Evolutionary conservation across 768 basidiomycete species (phyloP), one percentile per base, ranked within the genome.

Genomic region (Boletus vinaceobasis): DNA sequence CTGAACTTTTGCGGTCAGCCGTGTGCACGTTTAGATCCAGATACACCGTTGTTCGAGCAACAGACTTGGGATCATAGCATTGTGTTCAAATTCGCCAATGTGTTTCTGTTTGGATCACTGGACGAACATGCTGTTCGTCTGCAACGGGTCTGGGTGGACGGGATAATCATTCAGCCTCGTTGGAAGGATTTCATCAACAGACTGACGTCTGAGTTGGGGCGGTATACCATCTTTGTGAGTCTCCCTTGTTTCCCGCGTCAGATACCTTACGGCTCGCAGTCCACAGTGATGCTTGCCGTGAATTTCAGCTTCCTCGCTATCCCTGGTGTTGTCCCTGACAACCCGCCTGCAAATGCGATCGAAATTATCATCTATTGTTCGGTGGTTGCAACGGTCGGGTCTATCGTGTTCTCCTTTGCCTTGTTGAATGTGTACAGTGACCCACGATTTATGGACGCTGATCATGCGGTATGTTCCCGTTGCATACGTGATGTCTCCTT

Each of bases 221-320:
- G 49, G 26, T 63, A 49, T 49, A 55, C 61, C 26, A 55, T 55
- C 1, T 51, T 63, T 37, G 61, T 59, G 33, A 23, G 60, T 44
- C 21, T 7, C 2, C 2, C 11, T 27, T 7, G 7, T 5, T 50
- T 37, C 15, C 6, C 5, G 10, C 38, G 10, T 4, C 7, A 0
- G 29, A n/a, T 26, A 13, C 21, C 38, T 50, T 6, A 60, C 8
- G 19, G 26, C 0, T 48, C 2, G 11, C 23, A 61, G 60, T 61
- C 60, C 17, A 61, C 56, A 32, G 61, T 63, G 11, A 59, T 61
- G 56, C 51, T 61, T 9, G 60, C 60, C 1, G 61, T 61, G 3
- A 44, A 63, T 4, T 37, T 61, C 42, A 53, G 60, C 19, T 56
- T 62, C 29, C 62, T 62, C 2, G 36, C 61, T 14, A 40, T 63